Conservation (phyloP, 2,329 filamentous ascomycete genomes). For the Balansia obtecta region DNA sequence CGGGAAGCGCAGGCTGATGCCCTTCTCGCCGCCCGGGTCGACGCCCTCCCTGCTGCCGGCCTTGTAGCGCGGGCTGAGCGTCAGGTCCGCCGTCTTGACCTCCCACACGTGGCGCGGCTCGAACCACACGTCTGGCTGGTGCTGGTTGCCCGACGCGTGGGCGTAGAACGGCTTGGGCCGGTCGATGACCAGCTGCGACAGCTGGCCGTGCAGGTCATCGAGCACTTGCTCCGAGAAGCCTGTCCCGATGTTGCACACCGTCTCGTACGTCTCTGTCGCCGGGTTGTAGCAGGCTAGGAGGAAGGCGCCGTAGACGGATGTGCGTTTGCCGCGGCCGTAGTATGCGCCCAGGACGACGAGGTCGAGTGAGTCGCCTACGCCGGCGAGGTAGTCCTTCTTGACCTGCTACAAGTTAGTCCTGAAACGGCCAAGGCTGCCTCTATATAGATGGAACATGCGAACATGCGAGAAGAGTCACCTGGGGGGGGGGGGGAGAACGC, state of each 20-base stretch:
- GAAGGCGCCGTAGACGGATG: constrained; percentile 91
- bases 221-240: constrained; percentile 92
- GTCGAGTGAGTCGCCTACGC: constrained; percentile 89
- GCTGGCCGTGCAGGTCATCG: constrained; percentile 68
- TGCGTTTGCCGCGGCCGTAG: constrained; percentile 87
- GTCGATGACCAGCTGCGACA: constrained; percentile 72
- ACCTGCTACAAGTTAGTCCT: constrained; percentile 37
- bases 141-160: constrained; percentile 71
- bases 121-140: constrained; percentile 98
- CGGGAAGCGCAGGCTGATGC: constrained; percentile 83
- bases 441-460: too few species aligned
- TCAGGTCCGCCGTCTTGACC: constrained; percentile 92
- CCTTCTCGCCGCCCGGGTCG: constrained; percentile 58
- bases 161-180: constrained; percentile 88
- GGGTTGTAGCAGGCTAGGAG: constrained; percentile 88
- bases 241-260: constrained; percentile 95
- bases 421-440: too few species aligned
- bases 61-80: constrained; percentile 82
- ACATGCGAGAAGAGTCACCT: too few species aligned
- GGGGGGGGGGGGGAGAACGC: constrained; percentile 12
- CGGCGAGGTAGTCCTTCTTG: constrained; percentile 95
- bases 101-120: constrained; percentile 94
- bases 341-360: constrained; percentile 94
- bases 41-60: constrained; percentile 75
- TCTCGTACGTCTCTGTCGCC: constrained; percentile 71